A percentile compares a stretch with the other conserved stretches of the same genome.
Evolutionary conservation across 2,329 filamentous ascomycete species (phyloP).

Genomic region (Colletotrichum euphorbiae): DNA sequence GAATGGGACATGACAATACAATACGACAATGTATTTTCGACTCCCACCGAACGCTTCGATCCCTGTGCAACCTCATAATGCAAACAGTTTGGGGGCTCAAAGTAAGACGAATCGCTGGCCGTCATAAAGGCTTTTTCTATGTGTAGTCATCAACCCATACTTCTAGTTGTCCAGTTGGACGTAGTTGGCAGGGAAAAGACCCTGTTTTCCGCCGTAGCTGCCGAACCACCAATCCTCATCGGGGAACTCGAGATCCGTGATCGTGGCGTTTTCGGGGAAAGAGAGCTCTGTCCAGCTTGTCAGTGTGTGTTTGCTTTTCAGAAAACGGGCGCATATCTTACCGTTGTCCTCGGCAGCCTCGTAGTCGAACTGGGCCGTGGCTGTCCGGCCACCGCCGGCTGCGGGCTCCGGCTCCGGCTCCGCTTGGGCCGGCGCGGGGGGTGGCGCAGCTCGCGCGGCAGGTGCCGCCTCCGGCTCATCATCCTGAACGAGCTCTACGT

Average conservation of each 20-base stretch:
- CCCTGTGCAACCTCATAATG: slow-evolving; percentile 11
- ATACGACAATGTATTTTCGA: slow-evolving; percentile 11
- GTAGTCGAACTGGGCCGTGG: slow-evolving; percentile 93
- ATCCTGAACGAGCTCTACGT: slow-evolving; percentile 85
- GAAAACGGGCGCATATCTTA: slow-evolving; percentile 53
- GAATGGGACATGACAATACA: neutral
- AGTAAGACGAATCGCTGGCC: slow-evolving; percentile 30
- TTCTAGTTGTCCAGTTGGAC: slow-evolving; percentile 67
- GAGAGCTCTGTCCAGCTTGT: slow-evolving; percentile 67
- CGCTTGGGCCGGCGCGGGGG: slow-evolving; percentile 48
- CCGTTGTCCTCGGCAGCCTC: slow-evolving; percentile 96
- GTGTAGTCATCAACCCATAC: neutral
- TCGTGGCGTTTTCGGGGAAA: slow-evolving; percentile 89
- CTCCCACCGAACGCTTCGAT: slow-evolving; percentile 11
- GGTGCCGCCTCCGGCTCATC: slow-evolving; percentile 57
- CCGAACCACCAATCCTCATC: slow-evolving; percentile 99
- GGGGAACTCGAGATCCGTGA: slow-evolving; percentile 90
- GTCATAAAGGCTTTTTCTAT: slow-evolving; percentile 35
- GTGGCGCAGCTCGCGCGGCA: slow-evolving; percentile 50
- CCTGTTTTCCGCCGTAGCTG: slow-evolving; percentile 80
- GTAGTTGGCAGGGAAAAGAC: slow-evolving; percentile 85
- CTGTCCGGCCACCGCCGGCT: slow-evolving; percentile 67
- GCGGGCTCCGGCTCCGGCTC: slow-evolving; percentile 54
- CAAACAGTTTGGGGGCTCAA: neutral
- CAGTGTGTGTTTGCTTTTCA: slow-evolving; percentile 16